These are phyloP conservation scores for Berberis thunbergii DNA, from an alignment of 164 flowering plant species.

Conservation along the genomic window DNA sequence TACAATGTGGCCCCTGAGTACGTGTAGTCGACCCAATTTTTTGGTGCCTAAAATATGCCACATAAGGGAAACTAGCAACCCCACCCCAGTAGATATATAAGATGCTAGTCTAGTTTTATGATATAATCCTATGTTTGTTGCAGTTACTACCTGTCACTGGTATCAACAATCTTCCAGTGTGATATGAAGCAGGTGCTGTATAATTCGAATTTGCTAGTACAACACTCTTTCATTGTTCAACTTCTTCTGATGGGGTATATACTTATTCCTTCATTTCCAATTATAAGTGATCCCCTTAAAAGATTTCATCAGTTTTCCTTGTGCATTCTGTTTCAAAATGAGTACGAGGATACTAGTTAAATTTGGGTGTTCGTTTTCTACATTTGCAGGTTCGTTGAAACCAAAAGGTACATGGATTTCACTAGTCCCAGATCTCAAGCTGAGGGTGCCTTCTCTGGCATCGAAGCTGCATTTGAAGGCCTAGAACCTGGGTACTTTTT, in stretches of 20 bases:
- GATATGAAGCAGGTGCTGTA: slow-evolving; percentile 88
- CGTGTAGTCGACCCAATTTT: too few relatives aligned
- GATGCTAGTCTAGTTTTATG: not conserved
- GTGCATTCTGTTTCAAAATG: too few relatives aligned
- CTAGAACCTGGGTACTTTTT: slow-evolving; percentile 67
- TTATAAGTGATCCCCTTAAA: too few relatives aligned
- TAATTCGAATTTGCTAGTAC: slow-evolving; percentile 74
- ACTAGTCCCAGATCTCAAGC: slow-evolving; percentile 81
- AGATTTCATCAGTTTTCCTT: too few relatives aligned
- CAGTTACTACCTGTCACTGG: slow-evolving; percentile 89
- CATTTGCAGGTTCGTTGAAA: slow-evolving; percentile 66
- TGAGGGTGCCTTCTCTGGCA: slow-evolving; percentile 64
- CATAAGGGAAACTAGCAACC: too few relatives aligned
- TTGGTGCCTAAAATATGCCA: too few relatives aligned
- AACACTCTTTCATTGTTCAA: slow-evolving; percentile 52
- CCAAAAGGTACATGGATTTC: slow-evolving; percentile 90
- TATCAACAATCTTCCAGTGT: slow-evolving; percentile 55
- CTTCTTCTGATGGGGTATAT: slow-evolving; percentile 75
- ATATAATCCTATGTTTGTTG: slow-evolving; percentile 8
- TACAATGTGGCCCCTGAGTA: too few relatives aligned
- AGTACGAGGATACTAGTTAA: too few relatives aligned
- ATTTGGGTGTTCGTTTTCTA: not conserved
- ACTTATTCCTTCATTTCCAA: not conserved
- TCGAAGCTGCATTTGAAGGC: slow-evolving; percentile 82
- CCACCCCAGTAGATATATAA: too few relatives aligned